Percentiles rank a stretch among this genome's conserved stretches.
These are phyloP conservation scores for Pseudogymnoascus pannorum DNA, from an alignment of 2,329 filamentous ascomycete genomes.

Conservation along the genomic window DNA sequence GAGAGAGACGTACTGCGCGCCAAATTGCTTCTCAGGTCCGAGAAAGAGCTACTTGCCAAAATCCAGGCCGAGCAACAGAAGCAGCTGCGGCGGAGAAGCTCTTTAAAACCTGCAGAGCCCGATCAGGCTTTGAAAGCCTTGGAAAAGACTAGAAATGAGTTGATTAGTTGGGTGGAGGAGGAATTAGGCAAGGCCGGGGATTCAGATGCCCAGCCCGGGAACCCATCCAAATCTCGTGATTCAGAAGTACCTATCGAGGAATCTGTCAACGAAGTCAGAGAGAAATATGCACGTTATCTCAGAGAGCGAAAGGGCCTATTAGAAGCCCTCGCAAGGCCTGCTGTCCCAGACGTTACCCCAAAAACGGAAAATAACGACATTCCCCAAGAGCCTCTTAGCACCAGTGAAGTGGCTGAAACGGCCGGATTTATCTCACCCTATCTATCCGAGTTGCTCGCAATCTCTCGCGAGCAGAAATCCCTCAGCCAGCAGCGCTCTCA, in stretches of 20 bases:
- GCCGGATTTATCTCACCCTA: slow-evolving; percentile 48
- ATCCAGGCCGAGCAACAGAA: slow-evolving; percentile 37
- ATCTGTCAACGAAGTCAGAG: not conserved
- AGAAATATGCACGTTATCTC: slow-evolving; percentile 8
- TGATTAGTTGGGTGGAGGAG: slow-evolving; percentile 59
- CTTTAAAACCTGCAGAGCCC: slow-evolving; percentile 11
- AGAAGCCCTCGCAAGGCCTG: slow-evolving; percentile 9
- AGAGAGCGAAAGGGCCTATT: not conserved
- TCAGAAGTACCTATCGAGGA: slow-evolving; percentile 7
- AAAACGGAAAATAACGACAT: not conserved
- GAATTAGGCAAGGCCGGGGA: slow-evolving; percentile 47
- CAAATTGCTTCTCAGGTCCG: slow-evolving; percentile 48
- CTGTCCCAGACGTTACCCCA: slow-evolving; percentile 15
- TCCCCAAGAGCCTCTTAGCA: not conserved
- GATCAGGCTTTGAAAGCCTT: slow-evolving; percentile 40
- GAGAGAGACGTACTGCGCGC: slow-evolving; percentile 53
- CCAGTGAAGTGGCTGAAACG: slow-evolving; percentile 20
- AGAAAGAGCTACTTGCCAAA: slow-evolving; percentile 48
- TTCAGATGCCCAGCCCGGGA: slow-evolving; percentile 17
- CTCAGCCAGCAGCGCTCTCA: slow-evolving; percentile 53
- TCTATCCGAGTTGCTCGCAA: slow-evolving; percentile 43
- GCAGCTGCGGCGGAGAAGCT: not conserved
- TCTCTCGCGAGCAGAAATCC: slow-evolving; percentile 50
- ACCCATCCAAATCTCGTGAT: slow-evolving; percentile 5
- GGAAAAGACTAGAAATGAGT: slow-evolving; percentile 47